Percentiles rank a stretch among this genome's conserved stretches.
Conservation (phyloP, 2,329 filamentous ascomycete genomes). For the Cladosporium sp. region DNA sequence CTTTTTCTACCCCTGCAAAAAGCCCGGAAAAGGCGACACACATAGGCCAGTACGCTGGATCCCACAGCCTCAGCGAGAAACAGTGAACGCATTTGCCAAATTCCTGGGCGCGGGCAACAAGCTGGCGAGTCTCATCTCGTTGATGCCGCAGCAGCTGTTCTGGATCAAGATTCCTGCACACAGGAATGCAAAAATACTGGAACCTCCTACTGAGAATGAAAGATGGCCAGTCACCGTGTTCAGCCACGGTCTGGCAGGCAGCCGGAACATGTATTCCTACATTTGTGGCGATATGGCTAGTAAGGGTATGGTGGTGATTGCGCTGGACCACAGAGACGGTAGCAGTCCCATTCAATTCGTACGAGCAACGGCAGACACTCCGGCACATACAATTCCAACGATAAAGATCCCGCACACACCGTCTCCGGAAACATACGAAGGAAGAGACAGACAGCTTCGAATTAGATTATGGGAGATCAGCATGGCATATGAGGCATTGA, state of each 20-base stretch:
- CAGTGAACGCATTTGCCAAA: constrained; percentile 69
- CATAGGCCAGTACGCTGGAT: constrained; percentile 69
- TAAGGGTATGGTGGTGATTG: constrained; percentile 75
- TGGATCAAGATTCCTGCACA: constrained; percentile 69
- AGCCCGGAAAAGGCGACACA: constrained; percentile 30
- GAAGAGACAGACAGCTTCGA: constrained; percentile 66
- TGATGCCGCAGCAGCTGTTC: constrained; percentile 62
- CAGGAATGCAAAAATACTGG: constrained; percentile 64
- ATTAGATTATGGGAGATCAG: constrained; percentile 77
- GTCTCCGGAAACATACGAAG: constrained; percentile 58
- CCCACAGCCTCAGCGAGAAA: constrained; percentile 69
- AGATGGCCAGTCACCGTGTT: constrained; percentile 82
- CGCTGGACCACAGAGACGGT: constrained; percentile 78
- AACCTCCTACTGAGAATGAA: constrained; percentile 42
- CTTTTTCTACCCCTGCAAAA: constrained; percentile 70
- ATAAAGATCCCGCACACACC: constrained; percentile 56
- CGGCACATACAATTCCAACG: constrained; percentile 41
- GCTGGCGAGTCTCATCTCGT: constrained; percentile 25
- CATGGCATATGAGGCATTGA: constrained; percentile 63
- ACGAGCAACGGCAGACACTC: constrained; percentile 51
- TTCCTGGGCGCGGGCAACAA: constrained; percentile 62
- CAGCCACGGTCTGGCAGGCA: constrained; percentile 79
- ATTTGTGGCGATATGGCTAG: constrained; percentile 73
- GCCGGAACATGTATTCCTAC: constrained; percentile 81
- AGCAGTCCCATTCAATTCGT: constrained; percentile 72